Base-by-base conservation (phyloP, 352 stramenopile species). In the Thraustochytrium sp. region DNA sequence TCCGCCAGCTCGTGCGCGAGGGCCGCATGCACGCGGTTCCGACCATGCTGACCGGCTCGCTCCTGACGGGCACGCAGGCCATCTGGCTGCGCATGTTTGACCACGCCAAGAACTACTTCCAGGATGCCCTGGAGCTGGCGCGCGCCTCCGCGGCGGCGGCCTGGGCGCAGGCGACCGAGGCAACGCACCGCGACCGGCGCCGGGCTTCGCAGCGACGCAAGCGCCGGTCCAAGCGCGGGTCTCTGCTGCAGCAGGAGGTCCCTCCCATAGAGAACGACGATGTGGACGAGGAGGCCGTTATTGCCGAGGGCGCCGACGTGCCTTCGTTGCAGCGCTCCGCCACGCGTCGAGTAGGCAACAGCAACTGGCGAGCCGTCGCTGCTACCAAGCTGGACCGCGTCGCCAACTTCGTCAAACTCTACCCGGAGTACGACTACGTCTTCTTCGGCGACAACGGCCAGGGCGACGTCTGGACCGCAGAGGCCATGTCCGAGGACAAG, bases 391-490 rank as follows among this genome's bases (percentile, higher is more conserved):
- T 84, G 13, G 75, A 84, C 3, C 53, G 75, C 42, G 36, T 96
- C 74, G 87, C 88, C 62, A 91, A 98, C 86, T 99, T 97, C 85
- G 96, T 98, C 36, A 92, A 94, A 63, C 92, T 99, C 38, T 99
- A 99, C 86, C 96, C 97, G 0, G 97, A 99, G 88, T 99, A 98
- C 86, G 95, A 92, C 74, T 94, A 98, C 86, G 92, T 99, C 16
- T 99, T 99, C 87, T 92, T 99, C 44, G 97, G 96, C 3, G 97
- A 99, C 89, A 99, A 99, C 82, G 97, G 93, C 16, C 94, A 97
- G 88, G 93, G 91, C 34, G 94, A 97, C 51, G 90, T 97, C 11
- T 90, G 92, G n/a, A 92, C 94, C 2, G 93, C 93, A 0, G 92
- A 97, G 82, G 8, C 63, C 4, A 18, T 82, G 13, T 63, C 53